Evolutionary conservation across 441 rosid species (phyloP), one percentile per base, ranked within the genome.

Genomic region (California macrophylla): DNA sequence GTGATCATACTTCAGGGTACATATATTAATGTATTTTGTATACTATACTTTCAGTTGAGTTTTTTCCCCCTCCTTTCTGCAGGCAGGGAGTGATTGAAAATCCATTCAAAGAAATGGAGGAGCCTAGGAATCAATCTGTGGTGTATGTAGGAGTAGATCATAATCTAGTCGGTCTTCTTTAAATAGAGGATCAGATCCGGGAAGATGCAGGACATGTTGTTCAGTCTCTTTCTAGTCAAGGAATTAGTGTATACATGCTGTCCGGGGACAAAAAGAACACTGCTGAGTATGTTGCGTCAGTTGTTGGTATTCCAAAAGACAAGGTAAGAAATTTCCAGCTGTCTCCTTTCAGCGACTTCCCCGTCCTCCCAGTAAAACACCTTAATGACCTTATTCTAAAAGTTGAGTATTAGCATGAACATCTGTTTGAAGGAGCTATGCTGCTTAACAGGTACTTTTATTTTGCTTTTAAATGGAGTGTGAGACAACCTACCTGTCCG

Each of bases 121-220:
- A 84, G 72, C 78, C 64, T 69, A 83, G 72, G 63, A 87, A 82
- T 77, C 90, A 94, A 79, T 92, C 97, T 68, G 78, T 86, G 78
- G 94, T 87, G 69, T 94, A 87, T 73, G 85, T 94, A 69, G 99
- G 93, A 68, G 88, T 94, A 62, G 90, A 90, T 72, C 76, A 84
- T 69, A 72, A 83, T 61, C 90, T 92, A 66, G 92, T 87, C 74
- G 99, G 94, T 75, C 80, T 85, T 71, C 85, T 94, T 68, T 90
- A 86, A 80, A 79, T 94, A 47, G 97, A 89, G 81, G 99, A 94
- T 84, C 89, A 84, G 80, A 80, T 94, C 72, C 85, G 99, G 79
- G 96, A 90, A 74, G 99, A 94, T 85, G 98, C 98, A 66, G 76
- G 84, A 16, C 81, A 81, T 69, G 97, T 92, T 79, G 89, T 94